Evolutionary conservation across 345 rosid genomes (phyloP), one percentile per base, ranked within the genome.

Genomic region (Sonneratia alba): DNA sequence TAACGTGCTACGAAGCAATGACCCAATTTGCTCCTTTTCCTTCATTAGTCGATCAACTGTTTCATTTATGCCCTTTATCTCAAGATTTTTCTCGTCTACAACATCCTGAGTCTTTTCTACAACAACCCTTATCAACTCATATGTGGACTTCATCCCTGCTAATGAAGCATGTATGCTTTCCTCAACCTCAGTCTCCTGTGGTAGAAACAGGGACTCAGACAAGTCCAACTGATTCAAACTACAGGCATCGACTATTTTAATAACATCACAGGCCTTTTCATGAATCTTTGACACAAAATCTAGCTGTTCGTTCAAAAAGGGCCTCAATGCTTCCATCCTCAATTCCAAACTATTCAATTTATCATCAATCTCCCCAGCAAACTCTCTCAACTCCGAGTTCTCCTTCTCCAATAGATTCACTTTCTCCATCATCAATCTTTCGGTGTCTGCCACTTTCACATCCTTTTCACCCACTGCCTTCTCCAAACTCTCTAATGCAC

Each of bases 141-240:
- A 77, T 66, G 92, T 85, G 56, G 98, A 96, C 69, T 92, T 97
- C 98, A 86, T 85, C 74, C 98, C 99, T 1, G 98, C 98, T 75
- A 91, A 78, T 36, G 90, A 89, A 69, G 98, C 98, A 55, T 93
- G 91, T 34, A 92, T 76, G 70, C 88, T 92, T 83, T 91, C 99
- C 82, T 85, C 98, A 76, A 85, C 70, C 34, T 88, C 96, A 0
- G 87, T 92, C 77, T 88, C 91, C 77, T 84, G 92, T 11, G 99
- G 91, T 63, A 96, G 87, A 79, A 91, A 92, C 84, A 92, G 71
- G 57, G 96, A 92, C 77, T 87, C 99, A 0, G 98, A 88, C 73
- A 88, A 72, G 67, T 88, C 98, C 0, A 84, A 89, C 67, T 85
- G 87, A 75, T 91, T 93, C 70, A 81, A 77, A 79, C 78, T 82